These are phyloP conservation scores for Pseudogymnoascus destructans DNA, from an alignment of 2,329 filamentous ascomycete genomes.

Conservation along the genomic window DNA sequence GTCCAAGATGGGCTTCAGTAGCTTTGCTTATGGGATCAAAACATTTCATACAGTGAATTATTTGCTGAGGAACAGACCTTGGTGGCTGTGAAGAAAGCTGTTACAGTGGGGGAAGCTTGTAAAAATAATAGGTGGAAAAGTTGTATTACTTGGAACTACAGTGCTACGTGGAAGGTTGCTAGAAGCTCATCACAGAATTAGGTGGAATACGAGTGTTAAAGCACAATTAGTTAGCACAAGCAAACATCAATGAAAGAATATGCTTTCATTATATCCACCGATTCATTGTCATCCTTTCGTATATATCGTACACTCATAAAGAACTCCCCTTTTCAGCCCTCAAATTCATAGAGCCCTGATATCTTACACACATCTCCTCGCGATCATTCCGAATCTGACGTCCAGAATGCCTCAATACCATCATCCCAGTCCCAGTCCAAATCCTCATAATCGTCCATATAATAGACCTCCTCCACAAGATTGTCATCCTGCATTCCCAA, in stretches of 20 bases:
- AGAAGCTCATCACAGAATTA: not conserved
- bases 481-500: not conserved
- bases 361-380: not conserved
- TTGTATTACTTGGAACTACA: not conserved
- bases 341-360: not conserved
- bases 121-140: not conserved
- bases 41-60: not conserved
- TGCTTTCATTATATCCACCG: not conserved
- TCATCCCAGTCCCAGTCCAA: not conserved
- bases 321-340: not conserved
- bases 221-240: not conserved
- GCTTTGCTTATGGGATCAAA: not conserved
- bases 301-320: not conserved
- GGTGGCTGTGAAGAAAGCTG: not conserved
- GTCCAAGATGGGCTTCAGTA: not conserved
- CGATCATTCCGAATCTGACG: not conserved
- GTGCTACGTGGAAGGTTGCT: not conserved
- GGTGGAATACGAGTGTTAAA: not conserved
- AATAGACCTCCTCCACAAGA: not conserved
- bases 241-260: constrained; percentile 1
- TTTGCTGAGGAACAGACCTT: not conserved
- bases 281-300: not conserved
- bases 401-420: not conserved
- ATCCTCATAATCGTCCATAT: not conserved
- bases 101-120: not conserved